phyloP scores from a whole-genome alignment of 2,329 filamentous ascomycete species.

The Biscogniauxia sp. region DNA sequence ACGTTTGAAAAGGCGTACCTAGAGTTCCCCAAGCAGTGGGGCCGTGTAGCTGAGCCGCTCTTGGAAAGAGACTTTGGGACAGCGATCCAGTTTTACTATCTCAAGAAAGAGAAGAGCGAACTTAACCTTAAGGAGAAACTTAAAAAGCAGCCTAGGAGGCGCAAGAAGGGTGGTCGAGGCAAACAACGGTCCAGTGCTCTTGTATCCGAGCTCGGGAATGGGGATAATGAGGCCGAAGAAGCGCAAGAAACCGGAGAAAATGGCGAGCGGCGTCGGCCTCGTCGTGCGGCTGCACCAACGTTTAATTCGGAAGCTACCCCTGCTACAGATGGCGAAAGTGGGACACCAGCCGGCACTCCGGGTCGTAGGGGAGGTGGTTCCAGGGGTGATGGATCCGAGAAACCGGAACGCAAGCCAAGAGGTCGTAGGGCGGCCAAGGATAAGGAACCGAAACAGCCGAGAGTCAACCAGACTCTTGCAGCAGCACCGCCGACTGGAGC shows the following conservation, averaged over 20 bases:
- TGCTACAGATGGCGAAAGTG: constrained; percentile 57
- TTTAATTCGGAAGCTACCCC: constrained; percentile 64
- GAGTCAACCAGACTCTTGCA: constrained; percentile 42
- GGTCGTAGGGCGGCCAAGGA: constrained; percentile 39
- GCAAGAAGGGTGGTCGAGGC: constrained; percentile 54
- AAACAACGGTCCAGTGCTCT: constrained; percentile 63
- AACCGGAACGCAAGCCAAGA: constrained; percentile 40
- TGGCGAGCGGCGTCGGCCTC: constrained; percentile 58
- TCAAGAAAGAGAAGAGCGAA: constrained; percentile 74
- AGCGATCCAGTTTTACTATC: constrained; percentile 84
- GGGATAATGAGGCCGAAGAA: constrained; percentile 56
- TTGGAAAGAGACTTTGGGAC: constrained; percentile 70
- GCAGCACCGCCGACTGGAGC: constrained; percentile 41
- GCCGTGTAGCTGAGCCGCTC: constrained; percentile 68
- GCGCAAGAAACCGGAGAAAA: constrained; percentile 56
- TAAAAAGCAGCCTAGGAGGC: constrained; percentile 59
- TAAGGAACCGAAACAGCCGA: constrained; percentile 40
- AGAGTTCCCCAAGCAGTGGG: constrained; percentile 79
- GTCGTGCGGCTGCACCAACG: constrained; percentile 66
- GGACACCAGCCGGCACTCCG: constrained; percentile 57
- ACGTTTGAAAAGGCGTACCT: constrained; percentile 73
- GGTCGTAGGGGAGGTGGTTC: constrained; percentile 46
- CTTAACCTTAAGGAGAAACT: constrained; percentile 75
- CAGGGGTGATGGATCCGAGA: constrained; percentile 48
- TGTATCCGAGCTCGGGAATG: constrained; percentile 64